Evolutionary conservation across 768 basidiomycete genomes (phyloP).

Genomic region (Ramaria sp.): DNA sequence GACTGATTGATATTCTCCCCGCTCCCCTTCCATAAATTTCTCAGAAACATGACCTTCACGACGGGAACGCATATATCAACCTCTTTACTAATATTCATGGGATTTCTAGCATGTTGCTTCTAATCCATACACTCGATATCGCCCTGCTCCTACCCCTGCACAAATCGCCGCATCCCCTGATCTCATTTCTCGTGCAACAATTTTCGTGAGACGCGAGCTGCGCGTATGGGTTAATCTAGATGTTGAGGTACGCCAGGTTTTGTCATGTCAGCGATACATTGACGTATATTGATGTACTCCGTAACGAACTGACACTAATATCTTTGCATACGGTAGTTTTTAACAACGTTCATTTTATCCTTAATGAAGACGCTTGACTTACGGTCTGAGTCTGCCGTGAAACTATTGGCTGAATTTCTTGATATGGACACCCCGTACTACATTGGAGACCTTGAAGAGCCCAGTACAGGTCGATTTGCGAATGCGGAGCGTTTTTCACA

Average conservation of each 20-base stretch:
- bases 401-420: constrained; percentile 69
- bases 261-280: neutral
- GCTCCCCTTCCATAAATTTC: constrained; percentile 2
- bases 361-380: constrained; percentile 91
- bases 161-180: constrained; percentile 74
- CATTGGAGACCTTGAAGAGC: constrained; percentile 26
- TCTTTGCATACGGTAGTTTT: constrained; percentile 43
- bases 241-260: constrained; percentile 52
- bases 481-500: constrained; percentile 78
- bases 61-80: too few relatives aligned
- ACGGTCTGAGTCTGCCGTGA: constrained; percentile 79
- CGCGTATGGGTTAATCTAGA: constrained; percentile 85
- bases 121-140: constrained; percentile 74
- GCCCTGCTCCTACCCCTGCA: constrained; percentile 80
- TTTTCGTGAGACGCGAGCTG: constrained; percentile 76
- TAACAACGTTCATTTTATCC: constrained; percentile 80
- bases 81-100: neutral
- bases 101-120: constrained; percentile 74
- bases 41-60: too few relatives aligned
- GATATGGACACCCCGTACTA: constrained; percentile 58
- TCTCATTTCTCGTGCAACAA: constrained; percentile 61
- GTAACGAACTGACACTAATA: neutral
- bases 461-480: too few relatives aligned
- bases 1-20: neutral
- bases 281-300: neutral